Evolutionary conservation across 2,329 filamentous ascomycete species (phyloP), one percentile per base, ranked within the genome.

Genomic region (Hymenoscyphus fraxineus): DNA sequence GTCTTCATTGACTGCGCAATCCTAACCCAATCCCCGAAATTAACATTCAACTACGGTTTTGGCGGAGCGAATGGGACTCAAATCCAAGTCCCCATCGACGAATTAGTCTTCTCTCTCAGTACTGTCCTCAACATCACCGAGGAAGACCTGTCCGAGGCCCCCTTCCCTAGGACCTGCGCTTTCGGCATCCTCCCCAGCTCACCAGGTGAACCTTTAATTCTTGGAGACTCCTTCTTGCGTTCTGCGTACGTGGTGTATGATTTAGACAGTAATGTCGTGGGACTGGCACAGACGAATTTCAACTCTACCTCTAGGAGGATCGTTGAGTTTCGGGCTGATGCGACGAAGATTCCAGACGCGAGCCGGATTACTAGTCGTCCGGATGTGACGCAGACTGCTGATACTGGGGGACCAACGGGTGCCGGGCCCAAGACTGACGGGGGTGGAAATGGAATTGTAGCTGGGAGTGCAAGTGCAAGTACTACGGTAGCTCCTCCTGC

Each of bases 201-300:
- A 2, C 12, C 27, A 13, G 44, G 32, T 22, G 56, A 56, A 9
- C 66, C 56, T 2, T 70, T 69, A 54, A 61, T 77, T 6, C 76
- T 85, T 22, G 82, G 83, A 6, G 82, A 84, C 67, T 80, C 80
- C 0, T 85, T 85, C 70, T 75, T 85, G 57, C 75, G 83, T 61
- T 80, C 80, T 56, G 82, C 82, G 0, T 85, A 85, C 67, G 80
- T 83, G 1, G 82, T 85, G 1, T 85, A 83, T 66, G 81, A 84
- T 67, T 75, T 84, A 4, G 77, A 77, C 6, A 82, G 82, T 68
- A 78, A 82, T 64, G 72, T 80, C 63, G 77, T 84, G 41, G 81
- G 76, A 2, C 73, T 85, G 15, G 82, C 80, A 1, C 77, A 82
- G 61, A 80, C 81, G 7, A 78, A 80, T 32, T 79, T 78, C 66